Conservation (phyloP, 768 basidiomycete species). For the Serendipita sp. region DNA sequence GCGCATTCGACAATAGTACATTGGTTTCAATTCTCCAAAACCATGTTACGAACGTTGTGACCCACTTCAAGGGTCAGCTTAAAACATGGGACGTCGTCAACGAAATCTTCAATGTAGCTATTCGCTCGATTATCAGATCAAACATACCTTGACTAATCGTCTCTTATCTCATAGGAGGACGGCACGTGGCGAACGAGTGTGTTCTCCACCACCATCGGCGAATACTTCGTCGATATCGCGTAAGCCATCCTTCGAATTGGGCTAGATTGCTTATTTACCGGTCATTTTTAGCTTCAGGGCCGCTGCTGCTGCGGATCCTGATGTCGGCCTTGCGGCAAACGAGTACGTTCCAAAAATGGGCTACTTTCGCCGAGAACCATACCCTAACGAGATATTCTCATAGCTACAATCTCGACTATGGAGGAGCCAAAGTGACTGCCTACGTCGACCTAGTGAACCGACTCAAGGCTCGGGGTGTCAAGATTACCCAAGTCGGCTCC, state of each 20-base stretch:
- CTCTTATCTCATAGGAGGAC: neutral
- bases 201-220: slow-evolving; percentile 37
- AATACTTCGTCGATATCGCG: slow-evolving; percentile 34
- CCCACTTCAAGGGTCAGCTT: slow-evolving; percentile 38
- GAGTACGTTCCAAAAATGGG: neutral
- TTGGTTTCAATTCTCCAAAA: slow-evolving; percentile 25
- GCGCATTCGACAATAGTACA: slow-evolving; percentile 11
- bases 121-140: neutral
- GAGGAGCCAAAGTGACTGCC: slow-evolving; percentile 38
- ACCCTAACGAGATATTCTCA: neutral
- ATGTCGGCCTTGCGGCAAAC: slow-evolving; percentile 27
- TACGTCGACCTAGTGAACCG: slow-evolving; percentile 36
- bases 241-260: neutral
- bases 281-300: slow-evolving; percentile 24
- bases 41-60: slow-evolving; percentile 35
- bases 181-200: slow-evolving; percentile 35
- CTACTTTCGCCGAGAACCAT: neutral
- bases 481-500: slow-evolving; percentile 43
- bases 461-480: slow-evolving; percentile 31
- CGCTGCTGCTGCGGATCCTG: slow-evolving; percentile 38
- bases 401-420: neutral
- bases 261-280: too few species aligned
- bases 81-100: slow-evolving; percentile 38
- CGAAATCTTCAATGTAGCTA: slow-evolving; percentile 35
- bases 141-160: slow-evolving; percentile 24